Base-by-base conservation (phyloP, 148 eudicot species). In the Diospyros lotus region DNA sequence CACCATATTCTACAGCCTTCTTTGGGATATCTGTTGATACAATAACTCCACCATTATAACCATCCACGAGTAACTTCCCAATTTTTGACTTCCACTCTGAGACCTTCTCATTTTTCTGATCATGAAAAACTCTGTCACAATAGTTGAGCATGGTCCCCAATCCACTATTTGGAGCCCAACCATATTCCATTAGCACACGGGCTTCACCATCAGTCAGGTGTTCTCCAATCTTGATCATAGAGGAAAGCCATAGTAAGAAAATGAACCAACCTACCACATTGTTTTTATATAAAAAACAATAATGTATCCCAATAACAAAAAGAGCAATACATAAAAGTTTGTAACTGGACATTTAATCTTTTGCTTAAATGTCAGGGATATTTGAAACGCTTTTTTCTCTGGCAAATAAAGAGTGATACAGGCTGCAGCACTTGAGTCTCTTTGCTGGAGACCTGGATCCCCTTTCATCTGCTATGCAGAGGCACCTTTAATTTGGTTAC, bases 181-280 rank as follows among this genome's bases (percentile, higher is more conserved):
- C 99, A 62, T 87, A 96, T 72, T 82, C 89, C 71, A 82, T 80
- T 79, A 96, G 79, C 59, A 96, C 94, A 39, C 81, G 84, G 15
- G 99, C 99, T 86, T 96, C 99, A 14, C 93, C 97, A 76, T 96
- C 93, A 15, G 77, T 88, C 66, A 95, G 73, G 77, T 93, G 97
- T 55, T 91, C 87, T 50, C 99, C 99, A 69, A 93, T 91, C 99
- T 96, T 69, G 40, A 62, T 61, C 65, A 66, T 1, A 11, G 48
- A 71, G 64, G 43, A 8, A 44, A 6, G 42, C 17, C 17, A 54
- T 41, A 46, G 64, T 39, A 62, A 15, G 40, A 28, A 38, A 28
- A 28, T 28, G 28, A 28, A 28, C 28, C 28, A 28, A 28, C 28
- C 28, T 28, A 28, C 28, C 28, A 28, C 28, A 28, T 28, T 28